Evolutionary conservation across 83 land plant species (phyloP).

Genomic region (Larix sibirica): DNA sequence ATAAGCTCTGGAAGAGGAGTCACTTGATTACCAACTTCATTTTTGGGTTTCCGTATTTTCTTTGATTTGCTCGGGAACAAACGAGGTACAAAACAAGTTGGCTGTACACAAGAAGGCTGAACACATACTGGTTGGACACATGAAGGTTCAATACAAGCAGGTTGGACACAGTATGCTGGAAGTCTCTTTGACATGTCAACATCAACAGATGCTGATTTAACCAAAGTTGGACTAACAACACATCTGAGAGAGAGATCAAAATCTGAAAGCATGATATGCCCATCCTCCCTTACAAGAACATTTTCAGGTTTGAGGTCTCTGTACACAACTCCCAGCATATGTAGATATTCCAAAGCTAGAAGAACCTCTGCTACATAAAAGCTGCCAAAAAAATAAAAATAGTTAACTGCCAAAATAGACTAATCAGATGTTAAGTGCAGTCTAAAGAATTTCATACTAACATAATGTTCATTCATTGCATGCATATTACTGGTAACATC

Average conservation of each 20-base stretch:
- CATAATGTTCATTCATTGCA: not conserved
- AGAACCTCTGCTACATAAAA: slow-evolving; percentile 89
- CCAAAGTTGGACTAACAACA: slow-evolving; percentile 78
- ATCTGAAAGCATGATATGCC: slow-evolving; percentile 89
- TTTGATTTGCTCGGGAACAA: slow-evolving; percentile 41
- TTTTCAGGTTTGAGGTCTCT: slow-evolving; percentile 81
- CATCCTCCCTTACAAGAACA: slow-evolving; percentile 85
- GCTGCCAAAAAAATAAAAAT: slow-evolving; percentile 27
- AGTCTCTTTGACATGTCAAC: slow-evolving; percentile 34
- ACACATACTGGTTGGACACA: slow-evolving; percentile 55
- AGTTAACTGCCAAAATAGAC: not conserved
- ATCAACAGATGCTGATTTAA: slow-evolving; percentile 50
- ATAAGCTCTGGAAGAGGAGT: slow-evolving; percentile 77
- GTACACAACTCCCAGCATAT: slow-evolving; percentile 80
- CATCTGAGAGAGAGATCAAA: slow-evolving; percentile 80
- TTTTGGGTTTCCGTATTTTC: slow-evolving; percentile 46
- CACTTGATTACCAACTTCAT: slow-evolving; percentile 54
- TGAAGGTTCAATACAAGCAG: slow-evolving; percentile 69
- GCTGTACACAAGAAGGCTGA: slow-evolving; percentile 31
- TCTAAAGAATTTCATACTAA: slow-evolving; percentile 19
- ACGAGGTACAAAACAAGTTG: slow-evolving; percentile 58
- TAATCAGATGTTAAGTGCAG: not conserved
- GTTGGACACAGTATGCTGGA: slow-evolving; percentile 70
- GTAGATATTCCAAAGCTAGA: slow-evolving; percentile 85
- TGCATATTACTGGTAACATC: slow-evolving; percentile 4